phyloP scores from a whole-genome alignment of 2,329 filamentous ascomycete genomes.

The Colletotrichum musicola region DNA sequence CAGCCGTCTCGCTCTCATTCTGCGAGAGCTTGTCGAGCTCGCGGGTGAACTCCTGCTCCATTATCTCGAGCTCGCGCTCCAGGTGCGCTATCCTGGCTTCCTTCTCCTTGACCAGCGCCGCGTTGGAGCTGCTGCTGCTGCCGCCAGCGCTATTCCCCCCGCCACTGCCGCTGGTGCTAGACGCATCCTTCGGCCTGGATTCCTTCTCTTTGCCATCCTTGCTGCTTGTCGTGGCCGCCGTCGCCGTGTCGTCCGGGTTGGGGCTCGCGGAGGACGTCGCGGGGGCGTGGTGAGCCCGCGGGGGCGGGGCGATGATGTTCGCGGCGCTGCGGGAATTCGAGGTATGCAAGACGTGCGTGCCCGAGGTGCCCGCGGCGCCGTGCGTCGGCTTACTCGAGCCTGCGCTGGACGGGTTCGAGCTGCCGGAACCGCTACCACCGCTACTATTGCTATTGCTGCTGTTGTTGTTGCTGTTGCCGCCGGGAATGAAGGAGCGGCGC shows the following conservation, averaged over 20 bases:
- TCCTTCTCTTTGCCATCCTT: slow-evolving; percentile 46
- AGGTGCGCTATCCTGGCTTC: slow-evolving; percentile 66
- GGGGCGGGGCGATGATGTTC: slow-evolving; percentile 54
- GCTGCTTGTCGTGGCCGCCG: neutral
- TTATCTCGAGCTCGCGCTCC: slow-evolving; percentile 63
- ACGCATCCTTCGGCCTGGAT: slow-evolving; percentile 35
- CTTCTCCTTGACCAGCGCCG: slow-evolving; percentile 55
- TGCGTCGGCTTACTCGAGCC: neutral
- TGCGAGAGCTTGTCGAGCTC: slow-evolving; percentile 66
- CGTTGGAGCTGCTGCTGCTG: slow-evolving; percentile 35
- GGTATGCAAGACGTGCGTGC: slow-evolving; percentile 46
- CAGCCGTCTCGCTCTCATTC: slow-evolving; percentile 67
- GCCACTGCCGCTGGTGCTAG: slow-evolving; percentile 1
- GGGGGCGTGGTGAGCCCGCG: slow-evolving; percentile 54
- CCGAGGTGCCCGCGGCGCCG: slow-evolving; percentile 3
- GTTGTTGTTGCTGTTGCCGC: slow-evolving; percentile 37
- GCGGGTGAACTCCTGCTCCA: slow-evolving; percentile 66
- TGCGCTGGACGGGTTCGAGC: neutral
- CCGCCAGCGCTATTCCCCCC: slow-evolving; percentile 40
- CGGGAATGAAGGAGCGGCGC: slow-evolving; percentile 52
- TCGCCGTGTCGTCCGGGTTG: slow-evolving; percentile 44
- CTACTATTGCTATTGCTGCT: slow-evolving; percentile 44
- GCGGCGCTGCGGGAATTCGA: slow-evolving; percentile 45
- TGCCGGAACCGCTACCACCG: slow-evolving; percentile 41
- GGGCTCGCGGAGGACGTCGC: slow-evolving; percentile 47